Percentiles rank a stretch among this genome's conserved stretches.
Evolutionary conservation across 306 rosid species (phyloP).

Genomic region (Boehmeria nivea): DNA sequence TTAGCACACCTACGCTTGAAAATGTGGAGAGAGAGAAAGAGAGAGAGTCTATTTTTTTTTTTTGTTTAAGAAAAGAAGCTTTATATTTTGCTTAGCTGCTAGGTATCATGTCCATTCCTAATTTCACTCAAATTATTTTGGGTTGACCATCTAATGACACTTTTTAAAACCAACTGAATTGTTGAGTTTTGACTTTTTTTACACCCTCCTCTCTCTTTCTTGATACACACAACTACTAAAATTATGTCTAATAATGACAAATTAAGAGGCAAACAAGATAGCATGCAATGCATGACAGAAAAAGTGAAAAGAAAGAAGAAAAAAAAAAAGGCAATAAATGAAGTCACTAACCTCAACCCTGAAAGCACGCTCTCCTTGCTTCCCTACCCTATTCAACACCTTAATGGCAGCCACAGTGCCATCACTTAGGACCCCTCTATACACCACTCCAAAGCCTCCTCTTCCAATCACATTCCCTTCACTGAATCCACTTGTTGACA

Average conservation of each 20-base stretch:
- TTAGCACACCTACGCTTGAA: no score
- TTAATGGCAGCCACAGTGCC: constrained; percentile 81
- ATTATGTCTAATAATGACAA: constrained; percentile 7
- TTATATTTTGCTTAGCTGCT: neutral
- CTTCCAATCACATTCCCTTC: constrained; percentile 62
- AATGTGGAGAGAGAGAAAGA: neutral
- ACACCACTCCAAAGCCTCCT: constrained; percentile 64
- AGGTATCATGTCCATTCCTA: neutral
- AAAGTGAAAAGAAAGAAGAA: constrained; percentile 19
- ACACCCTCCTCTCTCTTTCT: neutral
- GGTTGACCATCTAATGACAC: constrained; percentile 3
- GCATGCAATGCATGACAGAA: constrained; percentile 2
- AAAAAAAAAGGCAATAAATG: no score
- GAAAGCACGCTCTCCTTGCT: constrained; percentile 94
- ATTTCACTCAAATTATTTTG: constrained; percentile 1
- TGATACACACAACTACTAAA: neutral
- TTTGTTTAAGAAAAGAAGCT: no score
- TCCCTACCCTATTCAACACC: constrained; percentile 57
- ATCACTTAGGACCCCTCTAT: constrained; percentile 69
- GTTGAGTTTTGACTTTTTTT: constrained; percentile 9
- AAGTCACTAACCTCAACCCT: constrained; percentile 76
- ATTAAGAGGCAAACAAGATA: constrained; percentile 1
- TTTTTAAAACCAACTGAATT: neutral
- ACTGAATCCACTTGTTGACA: constrained; percentile 57
- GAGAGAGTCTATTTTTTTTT: no score